These are phyloP conservation scores for Corchorus olitorius DNA, from an alignment of 345 rosid genomes.

Conservation along the genomic window DNA sequence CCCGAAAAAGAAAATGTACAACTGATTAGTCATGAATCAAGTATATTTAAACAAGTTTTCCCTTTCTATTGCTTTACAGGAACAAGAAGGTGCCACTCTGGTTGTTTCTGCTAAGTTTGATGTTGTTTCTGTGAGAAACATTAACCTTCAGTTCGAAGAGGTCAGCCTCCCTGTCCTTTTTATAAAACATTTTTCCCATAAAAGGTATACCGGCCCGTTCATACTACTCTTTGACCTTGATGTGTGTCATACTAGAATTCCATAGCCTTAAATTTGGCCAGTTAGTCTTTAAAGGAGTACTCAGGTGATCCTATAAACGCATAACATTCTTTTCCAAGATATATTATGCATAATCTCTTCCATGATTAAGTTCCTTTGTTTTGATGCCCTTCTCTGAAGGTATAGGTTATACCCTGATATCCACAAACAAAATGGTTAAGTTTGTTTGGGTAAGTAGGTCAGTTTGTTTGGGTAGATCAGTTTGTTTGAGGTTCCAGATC, in stretches of 20 bases:
- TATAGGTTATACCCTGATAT: too few species aligned
- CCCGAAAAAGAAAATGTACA: background rate
- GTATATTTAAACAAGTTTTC: background rate
- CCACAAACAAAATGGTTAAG: too few species aligned
- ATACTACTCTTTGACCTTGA: background rate
- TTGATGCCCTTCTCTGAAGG: too few species aligned
- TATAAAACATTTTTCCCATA: background rate
- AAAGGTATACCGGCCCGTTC: background rate
- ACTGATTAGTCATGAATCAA: background rate
- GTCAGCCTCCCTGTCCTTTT: slow-evolving; percentile 47
- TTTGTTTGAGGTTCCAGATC: background rate
- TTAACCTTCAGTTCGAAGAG: slow-evolving; percentile 91
- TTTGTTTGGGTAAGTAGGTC: too few species aligned
- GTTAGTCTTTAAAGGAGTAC: background rate
- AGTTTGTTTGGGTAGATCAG: too few species aligned
- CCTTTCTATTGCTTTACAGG: slow-evolving; percentile 47
- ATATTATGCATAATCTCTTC: too few species aligned
- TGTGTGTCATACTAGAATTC: background rate
- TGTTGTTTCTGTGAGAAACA: slow-evolving; percentile 67
- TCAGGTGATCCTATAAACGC: background rate
- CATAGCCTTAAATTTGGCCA: background rate
- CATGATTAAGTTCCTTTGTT: too few species aligned
- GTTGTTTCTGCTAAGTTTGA: slow-evolving; percentile 88
- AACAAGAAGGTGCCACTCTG: slow-evolving; percentile 85
- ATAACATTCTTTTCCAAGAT: background rate